Evolutionary conservation across 2,329 filamentous ascomycete species (phyloP).

Genomic region (Cladosporium sp.): DNA sequence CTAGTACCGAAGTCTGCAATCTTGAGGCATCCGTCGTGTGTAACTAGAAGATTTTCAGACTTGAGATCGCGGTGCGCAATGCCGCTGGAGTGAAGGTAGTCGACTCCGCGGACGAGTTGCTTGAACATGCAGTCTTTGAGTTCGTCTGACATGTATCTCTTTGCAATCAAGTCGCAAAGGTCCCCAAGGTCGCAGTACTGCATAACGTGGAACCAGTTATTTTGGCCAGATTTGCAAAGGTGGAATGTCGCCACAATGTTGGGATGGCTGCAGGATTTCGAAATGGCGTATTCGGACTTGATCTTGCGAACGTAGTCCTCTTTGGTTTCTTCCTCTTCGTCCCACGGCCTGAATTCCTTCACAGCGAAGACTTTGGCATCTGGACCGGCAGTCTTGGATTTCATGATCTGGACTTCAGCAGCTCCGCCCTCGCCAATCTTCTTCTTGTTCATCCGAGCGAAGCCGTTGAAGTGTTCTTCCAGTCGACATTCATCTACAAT

Average conservation of each 20-base stretch:
- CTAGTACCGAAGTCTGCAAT: constrained; percentile 90
- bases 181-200: constrained; percentile 84
- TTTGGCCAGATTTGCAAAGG: constrained; percentile 65
- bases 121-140: constrained; percentile 85
- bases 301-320: constrained; percentile 83
- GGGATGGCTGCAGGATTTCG: constrained; percentile 77
- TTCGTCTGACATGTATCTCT: constrained; percentile 61
- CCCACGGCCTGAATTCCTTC: constrained; percentile 78
- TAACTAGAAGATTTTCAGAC: constrained; percentile 78
- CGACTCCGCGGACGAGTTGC: constrained; percentile 76
- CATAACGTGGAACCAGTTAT: constrained; percentile 87
- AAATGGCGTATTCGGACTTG: constrained; percentile 85
- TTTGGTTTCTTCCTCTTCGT: constrained; percentile 58
- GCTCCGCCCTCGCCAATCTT: constrained; percentile 78
- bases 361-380: constrained; percentile 67
- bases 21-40: constrained; percentile 75
- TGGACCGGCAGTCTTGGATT: constrained; percentile 57
- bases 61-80: constrained; percentile 92
- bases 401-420: constrained; percentile 78
- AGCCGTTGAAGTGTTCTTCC: constrained; percentile 49
- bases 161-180: constrained; percentile 67
- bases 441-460: constrained; percentile 69
- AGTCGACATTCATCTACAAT: constrained; percentile 41
- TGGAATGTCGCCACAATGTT: constrained; percentile 80
- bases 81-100: constrained; percentile 76